Base-by-base conservation (phyloP, 2,329 filamentous ascomycete species). In the Periconia sp. region DNA sequence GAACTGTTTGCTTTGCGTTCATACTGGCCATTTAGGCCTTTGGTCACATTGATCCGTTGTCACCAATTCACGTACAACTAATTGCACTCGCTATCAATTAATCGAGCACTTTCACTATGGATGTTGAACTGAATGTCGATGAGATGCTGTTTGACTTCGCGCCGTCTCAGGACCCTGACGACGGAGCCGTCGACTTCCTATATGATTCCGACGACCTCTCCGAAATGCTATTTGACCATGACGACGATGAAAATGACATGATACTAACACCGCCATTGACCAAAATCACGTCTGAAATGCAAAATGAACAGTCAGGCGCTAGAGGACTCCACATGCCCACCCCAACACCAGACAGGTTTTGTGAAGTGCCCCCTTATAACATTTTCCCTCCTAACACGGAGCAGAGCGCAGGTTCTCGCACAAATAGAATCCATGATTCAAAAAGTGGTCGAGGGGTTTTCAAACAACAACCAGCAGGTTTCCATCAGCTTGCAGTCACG, bases 341-440 rank as follows among this genome's bases (percentile, higher is more conserved):
- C 3, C 8, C 23, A 27, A 27, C 23, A 27, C 35, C 27, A 33
- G 27, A 54, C 20, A 53, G 54, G 50, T 52, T 54, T 41, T 41
- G 20, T 19, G 44, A 10, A 33, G n/a, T 15, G 30, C 40, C 45
- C 3, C 2, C 8, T 40, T 15, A 1, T 14, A 8, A 19, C n/a
- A n/a, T n/a, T 43, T 5, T 27, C 23, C 37, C 31, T 57, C 30
- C 63, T 47, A 65, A 49, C 13, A 19, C 23, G 9, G 9, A 44
- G 17, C 44, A 74, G 70, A 40, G 23, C 58, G 13, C 69, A 73
- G 62, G 76, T 81, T 14, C 78, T 85, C 23, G 66, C 74, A 42
- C 81, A 77, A 50, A 83, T 88, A 41, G 84, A 87, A 62, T 70
- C 74, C 6, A 79, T 86, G 19, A 76, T 87, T 15, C 79, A 82